phyloP scores from a whole-genome alignment of 2,329 filamentous ascomycete genomes.

The Colletotrichum tropicicola region DNA sequence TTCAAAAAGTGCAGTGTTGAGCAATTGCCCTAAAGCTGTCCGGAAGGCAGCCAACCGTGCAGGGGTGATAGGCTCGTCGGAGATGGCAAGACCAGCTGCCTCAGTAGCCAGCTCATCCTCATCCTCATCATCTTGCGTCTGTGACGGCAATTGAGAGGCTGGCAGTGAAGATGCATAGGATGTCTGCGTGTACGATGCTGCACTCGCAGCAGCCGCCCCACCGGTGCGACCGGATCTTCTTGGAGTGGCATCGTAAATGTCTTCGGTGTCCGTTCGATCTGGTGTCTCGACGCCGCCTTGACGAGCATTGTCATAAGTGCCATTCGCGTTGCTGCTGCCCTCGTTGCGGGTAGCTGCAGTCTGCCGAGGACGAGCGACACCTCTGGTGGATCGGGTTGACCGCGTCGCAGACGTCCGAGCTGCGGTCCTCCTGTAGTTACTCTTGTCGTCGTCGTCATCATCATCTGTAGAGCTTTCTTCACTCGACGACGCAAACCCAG shows the following conservation, averaged over 20 bases:
- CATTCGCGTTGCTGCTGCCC: slow-evolving; percentile 36
- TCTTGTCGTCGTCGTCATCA: slow-evolving; percentile 59
- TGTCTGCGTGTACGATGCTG: slow-evolving; percentile 54
- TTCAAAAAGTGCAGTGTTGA: slow-evolving; percentile 84
- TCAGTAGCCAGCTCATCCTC: slow-evolving; percentile 55
- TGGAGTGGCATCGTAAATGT: slow-evolving; percentile 53
- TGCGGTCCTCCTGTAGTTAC: slow-evolving; percentile 35
- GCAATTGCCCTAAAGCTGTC: slow-evolving; percentile 81
- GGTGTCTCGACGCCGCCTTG: slow-evolving; percentile 57
- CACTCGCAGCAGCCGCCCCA: slow-evolving; percentile 45
- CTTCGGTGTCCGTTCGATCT: slow-evolving; percentile 44
- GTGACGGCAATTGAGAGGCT: slow-evolving; percentile 71
- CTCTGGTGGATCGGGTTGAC: slow-evolving; percentile 39
- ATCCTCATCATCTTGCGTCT: slow-evolving; percentile 51
- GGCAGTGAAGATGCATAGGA: slow-evolving; percentile 85
- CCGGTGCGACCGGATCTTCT: slow-evolving; percentile 48
- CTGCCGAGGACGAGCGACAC: slow-evolving; percentile 44
- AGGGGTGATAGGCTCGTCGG: slow-evolving; percentile 61
- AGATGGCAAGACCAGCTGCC: slow-evolving; percentile 52
- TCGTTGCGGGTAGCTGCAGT: slow-evolving; percentile 36
- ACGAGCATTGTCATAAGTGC: slow-evolving; percentile 47
- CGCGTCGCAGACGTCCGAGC: slow-evolving; percentile 42
- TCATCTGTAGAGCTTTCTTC: slow-evolving; percentile 68
- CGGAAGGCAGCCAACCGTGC: slow-evolving; percentile 80
- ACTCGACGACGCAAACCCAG: slow-evolving; percentile 66